Percentiles rank a stretch among this genome's conserved stretches.
These are phyloP conservation scores for Mangifera indica DNA, from an alignment of 345 rosid genomes.

Conservation along the genomic window DNA sequence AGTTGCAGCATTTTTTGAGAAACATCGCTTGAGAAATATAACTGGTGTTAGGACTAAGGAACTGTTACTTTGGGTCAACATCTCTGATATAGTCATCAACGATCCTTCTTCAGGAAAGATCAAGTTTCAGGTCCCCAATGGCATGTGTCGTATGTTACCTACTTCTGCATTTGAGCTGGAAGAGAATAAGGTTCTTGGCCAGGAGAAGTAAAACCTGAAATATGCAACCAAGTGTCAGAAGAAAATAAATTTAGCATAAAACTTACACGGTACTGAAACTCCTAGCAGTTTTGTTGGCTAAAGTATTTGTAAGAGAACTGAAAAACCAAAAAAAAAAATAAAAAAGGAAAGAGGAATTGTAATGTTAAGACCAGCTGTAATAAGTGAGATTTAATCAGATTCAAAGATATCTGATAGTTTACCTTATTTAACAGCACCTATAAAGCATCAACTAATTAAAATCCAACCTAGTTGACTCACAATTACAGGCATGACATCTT, in stretches of 20 bases:
- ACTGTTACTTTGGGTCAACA: conserved; percentile 28
- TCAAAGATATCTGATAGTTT: neutral
- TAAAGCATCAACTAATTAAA: too few relatives aligned
- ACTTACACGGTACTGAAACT: neutral
- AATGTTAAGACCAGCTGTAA: neutral
- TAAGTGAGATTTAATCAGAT: neutral
- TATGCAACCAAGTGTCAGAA: neutral
- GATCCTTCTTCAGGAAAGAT: conserved; percentile 27
- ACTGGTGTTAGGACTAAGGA: conserved; percentile 34
- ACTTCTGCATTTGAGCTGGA: conserved; percentile 35
- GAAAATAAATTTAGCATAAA: neutral
- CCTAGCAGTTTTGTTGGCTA: neutral
- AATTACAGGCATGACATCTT: neutral
- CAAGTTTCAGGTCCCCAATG: conserved; percentile 19
- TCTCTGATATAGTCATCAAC: conserved; percentile 21
- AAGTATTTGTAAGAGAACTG: neutral
- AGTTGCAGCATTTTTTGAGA: conserved; percentile 32
- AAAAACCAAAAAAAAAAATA: neutral
- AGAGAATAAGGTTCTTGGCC: conserved; percentile 8
- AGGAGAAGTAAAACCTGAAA: neutral
- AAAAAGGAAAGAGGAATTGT: neutral
- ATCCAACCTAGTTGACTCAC: neutral
- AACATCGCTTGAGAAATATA: conserved; percentile 22
- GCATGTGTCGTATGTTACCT: conserved; percentile 27
- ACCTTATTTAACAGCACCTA: too few relatives aligned